Percentiles rank a stretch among this genome's conserved stretches.
Conservation (phyloP, 2,329 filamentous ascomycete genomes). For the Fusarium xylarioides region DNA sequence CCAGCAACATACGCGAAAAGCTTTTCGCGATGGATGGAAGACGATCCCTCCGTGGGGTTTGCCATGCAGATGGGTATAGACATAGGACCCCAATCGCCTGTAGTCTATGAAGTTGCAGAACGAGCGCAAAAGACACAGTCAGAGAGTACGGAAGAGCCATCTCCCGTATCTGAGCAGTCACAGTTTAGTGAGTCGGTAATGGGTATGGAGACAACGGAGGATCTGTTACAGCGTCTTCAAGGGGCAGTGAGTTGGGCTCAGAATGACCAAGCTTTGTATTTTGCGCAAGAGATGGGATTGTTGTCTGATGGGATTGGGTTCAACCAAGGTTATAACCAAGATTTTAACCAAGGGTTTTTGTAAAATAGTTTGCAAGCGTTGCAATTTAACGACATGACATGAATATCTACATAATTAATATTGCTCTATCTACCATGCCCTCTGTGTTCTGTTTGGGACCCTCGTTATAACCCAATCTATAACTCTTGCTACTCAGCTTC, state of each 20-base stretch:
- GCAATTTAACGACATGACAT: background rate
- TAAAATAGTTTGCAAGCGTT: background rate
- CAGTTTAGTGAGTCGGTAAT: background rate
- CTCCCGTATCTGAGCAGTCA: background rate
- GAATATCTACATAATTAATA: background rate
- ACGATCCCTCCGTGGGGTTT: conserved; percentile 24
- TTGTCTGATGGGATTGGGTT: background rate
- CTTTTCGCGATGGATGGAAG: conserved; percentile 30
- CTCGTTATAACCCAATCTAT: accelerated
- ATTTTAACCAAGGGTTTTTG: background rate
- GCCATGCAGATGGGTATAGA: conserved; percentile 32
- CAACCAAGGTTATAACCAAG: background rate
- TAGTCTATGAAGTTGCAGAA: background rate
- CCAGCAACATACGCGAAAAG: conserved; percentile 4
- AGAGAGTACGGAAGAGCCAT: background rate
- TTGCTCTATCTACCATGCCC: background rate
- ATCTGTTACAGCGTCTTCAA: conserved; percentile 1
- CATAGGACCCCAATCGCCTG: background rate
- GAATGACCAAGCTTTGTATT: conserved; percentile 20
- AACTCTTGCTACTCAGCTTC: background rate
- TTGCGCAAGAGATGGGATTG: conserved; percentile 15
- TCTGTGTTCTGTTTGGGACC: no score
- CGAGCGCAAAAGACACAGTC: background rate
- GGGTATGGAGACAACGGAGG: background rate
- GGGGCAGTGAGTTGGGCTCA: conserved; percentile 10